These are phyloP conservation scores for Phialophora macrospora DNA, from an alignment of 2,329 filamentous ascomycete species.

Conservation along the genomic window DNA sequence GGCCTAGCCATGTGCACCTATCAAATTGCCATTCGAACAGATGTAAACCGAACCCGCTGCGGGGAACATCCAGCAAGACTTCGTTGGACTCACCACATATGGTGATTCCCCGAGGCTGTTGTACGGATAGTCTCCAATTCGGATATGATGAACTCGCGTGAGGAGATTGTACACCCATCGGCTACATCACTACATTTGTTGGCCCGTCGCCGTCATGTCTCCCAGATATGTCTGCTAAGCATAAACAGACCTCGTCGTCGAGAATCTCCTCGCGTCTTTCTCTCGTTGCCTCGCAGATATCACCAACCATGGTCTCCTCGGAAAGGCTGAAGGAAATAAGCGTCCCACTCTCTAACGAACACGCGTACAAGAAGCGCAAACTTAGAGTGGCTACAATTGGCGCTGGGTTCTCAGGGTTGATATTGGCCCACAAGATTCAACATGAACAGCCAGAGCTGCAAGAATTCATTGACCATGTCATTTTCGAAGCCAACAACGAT, in stretches of 20 bases:
- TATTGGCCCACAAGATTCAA: slow-evolving; percentile 50
- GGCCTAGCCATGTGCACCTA: not conserved
- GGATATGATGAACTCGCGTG: not conserved
- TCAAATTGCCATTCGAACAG: not conserved
- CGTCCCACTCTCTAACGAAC: slow-evolving; percentile 33
- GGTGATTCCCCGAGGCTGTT: not conserved
- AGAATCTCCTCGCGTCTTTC: not conserved
- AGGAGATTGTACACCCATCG: not conserved
- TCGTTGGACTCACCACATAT: not conserved
- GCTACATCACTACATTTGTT: not conserved
- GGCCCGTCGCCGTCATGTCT: not conserved
- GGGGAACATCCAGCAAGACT: not conserved
- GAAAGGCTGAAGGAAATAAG: slow-evolving; percentile 32
- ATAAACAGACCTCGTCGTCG: not conserved
- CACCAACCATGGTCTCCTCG: slow-evolving; percentile 26
- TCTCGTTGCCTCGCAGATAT: not conserved
- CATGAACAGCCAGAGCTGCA: slow-evolving; percentile 44
- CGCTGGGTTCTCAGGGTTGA: slow-evolving; percentile 45
- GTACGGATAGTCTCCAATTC: slow-evolving; percentile 5
- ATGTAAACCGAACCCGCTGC: not conserved
- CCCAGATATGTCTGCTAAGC: slow-evolving; percentile 1
- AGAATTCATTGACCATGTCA: slow-evolving; percentile 45
- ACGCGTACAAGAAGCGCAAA: slow-evolving; percentile 32
- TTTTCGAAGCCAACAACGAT: slow-evolving; percentile 51
- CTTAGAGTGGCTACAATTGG: slow-evolving; percentile 40